A percentile compares a stretch with the other conserved stretches of the same genome.
Evolutionary conservation across 2,329 filamentous ascomycete species (phyloP).

Genomic region (Ophiostoma novo-ulmi): DNA sequence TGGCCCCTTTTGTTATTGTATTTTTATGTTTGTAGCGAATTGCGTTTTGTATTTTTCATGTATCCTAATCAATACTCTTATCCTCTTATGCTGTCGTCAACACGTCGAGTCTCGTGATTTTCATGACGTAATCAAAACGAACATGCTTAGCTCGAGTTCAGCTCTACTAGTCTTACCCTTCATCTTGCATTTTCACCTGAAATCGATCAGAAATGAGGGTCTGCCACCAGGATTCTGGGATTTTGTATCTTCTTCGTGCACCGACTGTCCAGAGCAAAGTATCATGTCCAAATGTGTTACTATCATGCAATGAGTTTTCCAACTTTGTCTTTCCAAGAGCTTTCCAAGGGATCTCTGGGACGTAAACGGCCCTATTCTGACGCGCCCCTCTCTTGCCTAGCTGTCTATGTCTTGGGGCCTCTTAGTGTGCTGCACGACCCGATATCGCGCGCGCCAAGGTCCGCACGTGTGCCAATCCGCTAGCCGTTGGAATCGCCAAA

Average conservation of each 20-base stretch:
- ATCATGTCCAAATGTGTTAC: neutral
- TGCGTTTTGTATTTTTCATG: neutral
- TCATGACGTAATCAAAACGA: neutral
- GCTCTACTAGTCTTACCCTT: neutral
- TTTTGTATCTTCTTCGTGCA: too few relatives aligned
- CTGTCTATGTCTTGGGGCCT: neutral
- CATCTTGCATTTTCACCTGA: neutral
- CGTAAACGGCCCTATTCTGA: constrained; percentile 12
- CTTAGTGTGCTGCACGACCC: constrained; percentile 7
- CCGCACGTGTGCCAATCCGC: constrained; percentile 2
- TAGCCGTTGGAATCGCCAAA: neutral
- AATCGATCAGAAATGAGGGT: too few relatives aligned
- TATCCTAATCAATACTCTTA: too few relatives aligned
- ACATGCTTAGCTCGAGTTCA: neutral
- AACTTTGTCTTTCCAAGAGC: neutral
- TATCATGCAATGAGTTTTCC: neutral
- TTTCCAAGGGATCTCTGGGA: neutral
- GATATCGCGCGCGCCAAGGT: constrained; percentile 13
- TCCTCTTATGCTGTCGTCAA: too few relatives aligned
- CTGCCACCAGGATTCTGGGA: too few relatives aligned
- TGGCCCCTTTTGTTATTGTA: neutral
- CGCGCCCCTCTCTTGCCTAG: neutral
- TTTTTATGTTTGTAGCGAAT: neutral
- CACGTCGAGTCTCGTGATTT: neutral
- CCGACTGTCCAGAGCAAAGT: too few relatives aligned